Base-by-base conservation (phyloP, 2,329 filamentous ascomycete species). In the Calonectria pseudoreteaudii region DNA sequence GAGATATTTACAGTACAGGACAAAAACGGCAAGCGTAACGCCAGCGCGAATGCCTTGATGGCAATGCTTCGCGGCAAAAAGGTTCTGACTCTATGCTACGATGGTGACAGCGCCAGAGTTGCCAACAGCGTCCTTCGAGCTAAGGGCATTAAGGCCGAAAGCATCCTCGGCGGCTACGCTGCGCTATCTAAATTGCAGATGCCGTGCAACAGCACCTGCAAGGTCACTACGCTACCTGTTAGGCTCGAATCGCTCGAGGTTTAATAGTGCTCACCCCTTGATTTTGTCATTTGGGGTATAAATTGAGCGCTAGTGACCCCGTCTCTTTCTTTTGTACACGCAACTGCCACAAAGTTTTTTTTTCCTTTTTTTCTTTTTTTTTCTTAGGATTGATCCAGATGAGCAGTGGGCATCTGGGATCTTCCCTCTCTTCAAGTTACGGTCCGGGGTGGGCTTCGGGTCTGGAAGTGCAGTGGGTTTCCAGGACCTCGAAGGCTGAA, bases 101-200 rank as follows among this genome's bases (percentile, higher is more conserved):
- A 89, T 66, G 90, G 90, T 3, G 88, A 91, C 67, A 88, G 87
- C 23, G 85, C 89, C 8, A 83, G 89, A 5, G 86, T 91, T 14
- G 89, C 89, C n/a, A 88, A 88, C 30, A 90, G 88, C 70, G 85
- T 91, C 4, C 81, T 91, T 68, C 84, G 89, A 36, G 88, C 88
- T 0, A 88, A 88, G 77, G 88, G 87, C 0, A 81, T 88, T 30
- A 84, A 86, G 52, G 87, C 88, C 4, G 85, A 87, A 56, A 87
- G 87, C 75, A 78, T 90, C 26, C 81, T 82, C 28, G 88, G 87
- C n/a, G 88, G 88, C 0, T 79, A 79, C 41, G 58, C 70, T 11
- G 80, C 82, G 1, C 72, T 84, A 4, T 72, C 76, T 7, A 76
- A 80, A 68, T 23, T 82, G 49, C 78, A 79, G 41, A 80, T 82